phyloP scores from a whole-genome alignment of 1,284 basidiomycete species.

The Xerocomus nothofagi region DNA sequence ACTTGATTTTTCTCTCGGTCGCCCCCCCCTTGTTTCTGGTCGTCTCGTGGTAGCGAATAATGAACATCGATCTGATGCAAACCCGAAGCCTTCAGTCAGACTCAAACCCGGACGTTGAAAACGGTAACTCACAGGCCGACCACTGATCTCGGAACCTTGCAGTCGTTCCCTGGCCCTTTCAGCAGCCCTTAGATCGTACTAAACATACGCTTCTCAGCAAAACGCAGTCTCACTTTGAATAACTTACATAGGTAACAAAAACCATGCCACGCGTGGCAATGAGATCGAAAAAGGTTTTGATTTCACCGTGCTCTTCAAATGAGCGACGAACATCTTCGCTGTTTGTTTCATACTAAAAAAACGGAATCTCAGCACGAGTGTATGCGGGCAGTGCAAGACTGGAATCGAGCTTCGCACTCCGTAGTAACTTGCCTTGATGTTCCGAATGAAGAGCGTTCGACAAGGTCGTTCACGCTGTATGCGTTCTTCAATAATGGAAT shows the following conservation, averaged over 20 bases:
- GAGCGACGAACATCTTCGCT: conserved; percentile 79
- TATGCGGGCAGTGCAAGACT: conserved; percentile 8
- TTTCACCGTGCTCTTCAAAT: conserved; percentile 92
- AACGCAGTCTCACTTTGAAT: background rate
- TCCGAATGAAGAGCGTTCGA: conserved; percentile 94
- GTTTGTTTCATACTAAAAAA: conserved; percentile 83
- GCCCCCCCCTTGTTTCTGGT: conserved; percentile 64
- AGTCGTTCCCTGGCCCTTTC: conserved; percentile 86
- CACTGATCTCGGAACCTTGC: conserved; percentile 82
- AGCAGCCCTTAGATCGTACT: conserved; percentile 92
- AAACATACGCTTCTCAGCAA: conserved; percentile 13
- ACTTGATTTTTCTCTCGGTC: conserved; percentile 91
- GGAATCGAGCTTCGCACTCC: conserved; percentile 14
- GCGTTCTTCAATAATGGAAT: conserved; percentile 85
- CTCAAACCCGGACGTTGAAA: background rate
- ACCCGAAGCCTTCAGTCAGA: conserved; percentile 1
- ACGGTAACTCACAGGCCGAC: conserved; percentile 67
- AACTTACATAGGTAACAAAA: conserved; percentile 94
- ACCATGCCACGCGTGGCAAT: conserved; percentile 94
- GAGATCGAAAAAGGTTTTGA: conserved; percentile 96
- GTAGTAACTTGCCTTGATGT: conserved; percentile 82
- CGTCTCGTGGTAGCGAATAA: conserved; percentile 91
- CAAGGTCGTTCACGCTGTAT: conserved; percentile 91
- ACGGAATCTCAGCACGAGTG: conserved; percentile 18
- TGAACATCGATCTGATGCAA: conserved; percentile 89